Evolutionary conservation across 228 moss, liverwort and hornwort species (phyloP).

Genomic region (Sphagnum fallax): DNA sequence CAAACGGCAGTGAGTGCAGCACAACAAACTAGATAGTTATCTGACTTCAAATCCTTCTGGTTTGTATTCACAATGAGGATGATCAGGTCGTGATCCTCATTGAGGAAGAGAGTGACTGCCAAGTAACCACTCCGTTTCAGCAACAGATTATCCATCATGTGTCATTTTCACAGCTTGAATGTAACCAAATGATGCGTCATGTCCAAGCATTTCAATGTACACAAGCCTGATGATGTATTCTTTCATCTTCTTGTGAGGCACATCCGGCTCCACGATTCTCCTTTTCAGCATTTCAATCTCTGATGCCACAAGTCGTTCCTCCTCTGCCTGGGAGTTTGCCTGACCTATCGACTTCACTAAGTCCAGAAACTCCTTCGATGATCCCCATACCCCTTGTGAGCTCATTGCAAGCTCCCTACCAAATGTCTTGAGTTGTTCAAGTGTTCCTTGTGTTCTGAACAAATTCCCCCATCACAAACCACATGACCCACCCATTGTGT

Average conservation of each 20-base stretch:
- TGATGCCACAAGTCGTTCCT: constrained; percentile 78
- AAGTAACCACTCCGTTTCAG: constrained; percentile 91
- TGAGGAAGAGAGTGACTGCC: constrained; percentile 89
- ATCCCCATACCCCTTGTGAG: constrained; percentile 79
- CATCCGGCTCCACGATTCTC: constrained; percentile 78
- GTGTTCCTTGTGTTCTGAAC: constrained; percentile 55
- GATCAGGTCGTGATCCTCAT: constrained; percentile 94
- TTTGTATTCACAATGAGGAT: constrained; percentile 98
- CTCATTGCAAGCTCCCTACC: constrained; percentile 97
- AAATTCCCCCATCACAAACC: neutral
- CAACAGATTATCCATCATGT: constrained; percentile 90
- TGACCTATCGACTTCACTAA: constrained; percentile 97
- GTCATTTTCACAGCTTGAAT: constrained; percentile 99
- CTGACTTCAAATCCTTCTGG: constrained; percentile 94
- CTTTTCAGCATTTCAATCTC: constrained; percentile 88
- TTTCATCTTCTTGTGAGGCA: constrained; percentile 99
- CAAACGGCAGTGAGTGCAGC: constrained; percentile 95
- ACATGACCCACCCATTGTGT: too few species aligned
- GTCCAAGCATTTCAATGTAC: constrained; percentile 98
- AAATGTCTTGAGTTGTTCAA: constrained; percentile 94
- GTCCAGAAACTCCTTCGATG: constrained; percentile 85
- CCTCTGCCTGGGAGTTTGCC: constrained; percentile 96
- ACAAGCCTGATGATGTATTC: constrained; percentile 96
- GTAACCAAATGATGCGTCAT: constrained; percentile 96
- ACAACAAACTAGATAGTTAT: constrained; percentile 82